Conservation (phyloP, 805 yeast genomes). For the Candida khao-thaluensis region DNA sequence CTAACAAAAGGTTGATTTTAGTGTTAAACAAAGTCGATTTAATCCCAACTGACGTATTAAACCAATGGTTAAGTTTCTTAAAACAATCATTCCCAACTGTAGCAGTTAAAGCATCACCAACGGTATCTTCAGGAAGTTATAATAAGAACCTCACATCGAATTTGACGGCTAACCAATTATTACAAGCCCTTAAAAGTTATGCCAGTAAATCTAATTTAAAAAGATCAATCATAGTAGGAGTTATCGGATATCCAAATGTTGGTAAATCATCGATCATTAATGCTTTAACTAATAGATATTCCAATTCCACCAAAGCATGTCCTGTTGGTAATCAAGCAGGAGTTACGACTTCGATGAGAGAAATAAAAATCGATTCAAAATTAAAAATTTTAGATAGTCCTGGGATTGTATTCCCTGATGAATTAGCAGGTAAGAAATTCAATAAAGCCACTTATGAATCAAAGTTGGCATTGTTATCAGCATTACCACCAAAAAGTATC, state of each 20-base stretch:
- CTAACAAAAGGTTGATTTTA: slow-evolving; percentile 80
- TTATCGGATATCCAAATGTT: slow-evolving; percentile 91
- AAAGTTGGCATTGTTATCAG: slow-evolving; percentile 83
- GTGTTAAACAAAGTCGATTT: slow-evolving; percentile 90
- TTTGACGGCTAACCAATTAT: slow-evolving; percentile 68
- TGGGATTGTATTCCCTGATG: slow-evolving; percentile 93
- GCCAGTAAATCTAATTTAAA: slow-evolving; percentile 82
- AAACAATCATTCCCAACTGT: slow-evolving; percentile 86
- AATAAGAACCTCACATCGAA: slow-evolving; percentile 71
- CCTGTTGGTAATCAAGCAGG: slow-evolving; percentile 99
- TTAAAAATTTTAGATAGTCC: slow-evolving; percentile 91
- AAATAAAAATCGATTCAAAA: slow-evolving; percentile 88
- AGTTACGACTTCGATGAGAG: slow-evolving; percentile 88
- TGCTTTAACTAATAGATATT: slow-evolving; percentile 76
- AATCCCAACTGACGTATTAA: slow-evolving; percentile 79
- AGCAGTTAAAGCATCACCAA: slow-evolving; percentile 78
- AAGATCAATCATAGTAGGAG: slow-evolving; percentile 90
- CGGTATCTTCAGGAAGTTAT: slow-evolving; percentile 68
- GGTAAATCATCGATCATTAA: slow-evolving; percentile 98
- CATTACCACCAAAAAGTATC: slow-evolving; percentile 83
- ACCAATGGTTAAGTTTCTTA: slow-evolving; percentile 79
- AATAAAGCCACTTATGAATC: slow-evolving; percentile 72
- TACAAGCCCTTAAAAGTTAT: slow-evolving; percentile 81
- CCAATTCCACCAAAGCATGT: slow-evolving; percentile 68
- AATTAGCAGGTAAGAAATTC: slow-evolving; percentile 39